These are phyloP conservation scores for Trametes elegans DNA, from an alignment of 768 basidiomycete genomes.

Conservation along the genomic window DNA sequence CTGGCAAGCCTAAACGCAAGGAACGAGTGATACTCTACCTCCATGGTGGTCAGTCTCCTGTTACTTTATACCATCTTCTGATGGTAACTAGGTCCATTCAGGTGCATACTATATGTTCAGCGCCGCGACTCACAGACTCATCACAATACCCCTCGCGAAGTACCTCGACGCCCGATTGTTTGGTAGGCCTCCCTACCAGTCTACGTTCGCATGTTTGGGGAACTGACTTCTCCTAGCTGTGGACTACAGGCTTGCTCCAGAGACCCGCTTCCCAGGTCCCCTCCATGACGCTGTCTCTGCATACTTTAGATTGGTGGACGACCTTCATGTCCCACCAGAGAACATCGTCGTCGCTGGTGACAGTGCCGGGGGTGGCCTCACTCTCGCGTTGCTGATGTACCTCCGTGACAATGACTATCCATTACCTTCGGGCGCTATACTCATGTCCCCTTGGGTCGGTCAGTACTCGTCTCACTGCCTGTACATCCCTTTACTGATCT, in stretches of 20 bases:
- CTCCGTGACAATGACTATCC: conserved; percentile 88
- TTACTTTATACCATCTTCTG: not conserved
- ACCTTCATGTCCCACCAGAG: conserved; percentile 86
- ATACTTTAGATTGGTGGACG: conserved; percentile 84
- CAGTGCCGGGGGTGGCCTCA: conserved; percentile 89
- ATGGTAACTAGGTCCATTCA: conserved; percentile 31
- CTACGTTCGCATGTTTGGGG: too few species aligned
- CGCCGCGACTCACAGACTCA: conserved; percentile 83
- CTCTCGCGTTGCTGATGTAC: conserved; percentile 87
- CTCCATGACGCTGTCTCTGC: conserved; percentile 81
- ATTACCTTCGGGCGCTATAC: conserved; percentile 78
- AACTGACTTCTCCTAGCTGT: conserved; percentile 54
- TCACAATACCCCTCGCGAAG: conserved; percentile 90
- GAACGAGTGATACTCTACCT: conserved; percentile 90
- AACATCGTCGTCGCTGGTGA: conserved; percentile 90
- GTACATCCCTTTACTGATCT: not conserved
- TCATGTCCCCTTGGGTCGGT: conserved; percentile 97
- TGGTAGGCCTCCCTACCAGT: conserved; percentile 39
- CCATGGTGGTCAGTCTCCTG: conserved; percentile 72
- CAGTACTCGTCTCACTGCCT: conserved; percentile 30
- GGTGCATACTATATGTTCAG: conserved; percentile 94
- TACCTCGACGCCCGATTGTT: conserved; percentile 88
- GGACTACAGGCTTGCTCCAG: conserved; percentile 95
- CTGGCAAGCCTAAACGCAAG: conserved; percentile 41
- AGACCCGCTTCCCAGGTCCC: conserved; percentile 91